Percentiles rank a stretch among this genome's conserved stretches.
Conservation (phyloP, 2,329 filamentous ascomycete species). For the Fusarium sacchari region DNA sequence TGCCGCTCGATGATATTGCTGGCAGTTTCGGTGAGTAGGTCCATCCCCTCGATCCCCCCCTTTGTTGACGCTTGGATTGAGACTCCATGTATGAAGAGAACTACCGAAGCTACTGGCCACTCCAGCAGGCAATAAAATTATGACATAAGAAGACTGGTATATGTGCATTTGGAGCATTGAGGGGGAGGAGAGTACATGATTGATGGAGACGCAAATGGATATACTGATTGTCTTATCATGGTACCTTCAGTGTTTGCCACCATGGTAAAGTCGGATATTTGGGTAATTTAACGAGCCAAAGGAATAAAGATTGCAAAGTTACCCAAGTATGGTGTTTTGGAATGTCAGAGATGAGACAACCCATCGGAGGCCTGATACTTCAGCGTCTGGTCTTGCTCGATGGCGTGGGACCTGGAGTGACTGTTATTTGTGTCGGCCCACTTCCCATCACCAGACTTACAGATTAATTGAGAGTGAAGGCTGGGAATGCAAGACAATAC, state of each 20-base stretch:
- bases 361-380: fast-evolving
- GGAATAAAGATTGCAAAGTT: fast-evolving
- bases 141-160: too few relatives aligned
- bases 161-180: neutral
- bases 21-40: too few relatives aligned
- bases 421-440: fast-evolving
- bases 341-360: neutral
- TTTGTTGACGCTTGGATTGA: neutral
- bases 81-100: neutral
- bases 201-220: neutral
- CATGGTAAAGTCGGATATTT: fast-evolving
- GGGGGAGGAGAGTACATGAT: neutral
- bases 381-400: too few relatives aligned
- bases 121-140: fast-evolving
- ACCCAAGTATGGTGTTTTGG: fast-evolving
- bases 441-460: neutral
- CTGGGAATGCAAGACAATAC: fast-evolving
- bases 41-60: too few relatives aligned
- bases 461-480: neutral
- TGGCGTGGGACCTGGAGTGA: too few relatives aligned
- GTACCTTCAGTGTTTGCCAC: neutral
- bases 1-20: fast-evolving
- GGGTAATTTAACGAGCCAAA: fast-evolving
- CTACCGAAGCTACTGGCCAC: fast-evolving
- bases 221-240: neutral